These are phyloP conservation scores for Lachancea kluyveri DNA, from an alignment of 805 yeast genomes.

Conservation along the genomic window DNA sequence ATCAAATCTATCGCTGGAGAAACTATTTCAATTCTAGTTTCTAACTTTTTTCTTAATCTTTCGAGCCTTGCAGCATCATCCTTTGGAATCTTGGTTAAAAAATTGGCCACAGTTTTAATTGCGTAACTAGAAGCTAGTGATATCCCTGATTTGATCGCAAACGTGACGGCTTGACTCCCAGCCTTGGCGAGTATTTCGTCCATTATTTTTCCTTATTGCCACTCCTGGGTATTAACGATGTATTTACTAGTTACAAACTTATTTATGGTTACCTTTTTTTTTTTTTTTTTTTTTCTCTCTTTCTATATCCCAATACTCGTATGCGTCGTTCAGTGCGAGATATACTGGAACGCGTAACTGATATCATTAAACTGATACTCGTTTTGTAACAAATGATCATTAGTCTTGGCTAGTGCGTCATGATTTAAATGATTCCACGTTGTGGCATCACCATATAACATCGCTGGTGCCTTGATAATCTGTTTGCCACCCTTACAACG, in stretches of 20 bases:
- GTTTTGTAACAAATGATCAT: constrained; percentile 71
- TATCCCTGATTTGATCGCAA: constrained; percentile 72
- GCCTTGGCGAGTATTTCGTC: constrained; percentile 46
- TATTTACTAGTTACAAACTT: too few species aligned
- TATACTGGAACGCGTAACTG: constrained; percentile 86
- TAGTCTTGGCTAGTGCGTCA: constrained; percentile 52
- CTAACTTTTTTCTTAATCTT: constrained; percentile 38
- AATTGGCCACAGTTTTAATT: constrained; percentile 50
- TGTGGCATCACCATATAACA: constrained; percentile 96
- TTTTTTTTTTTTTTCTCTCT: not conserved
- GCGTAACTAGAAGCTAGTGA: constrained; percentile 72
- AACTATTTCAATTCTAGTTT: constrained; percentile 53
- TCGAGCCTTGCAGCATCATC: constrained; percentile 46
- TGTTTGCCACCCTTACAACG: constrained; percentile 69
- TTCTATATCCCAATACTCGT: not conserved
- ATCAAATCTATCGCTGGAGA: constrained; percentile 65
- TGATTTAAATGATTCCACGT: constrained; percentile 91
- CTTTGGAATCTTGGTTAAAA: constrained; percentile 41
- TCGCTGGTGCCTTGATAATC: constrained; percentile 60
- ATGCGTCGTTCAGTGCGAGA: constrained; percentile 52
- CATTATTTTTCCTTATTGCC: constrained; percentile 23
- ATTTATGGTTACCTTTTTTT: too few species aligned
- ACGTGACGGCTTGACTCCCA: constrained; percentile 71
- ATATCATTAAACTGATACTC: constrained; percentile 67
- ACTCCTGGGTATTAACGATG: too few species aligned